Evolutionary conservation across 2,329 filamentous ascomycete genomes (phyloP), one percentile per base, ranked within the genome.

Genomic region (Aspergillus luchuensis): DNA sequence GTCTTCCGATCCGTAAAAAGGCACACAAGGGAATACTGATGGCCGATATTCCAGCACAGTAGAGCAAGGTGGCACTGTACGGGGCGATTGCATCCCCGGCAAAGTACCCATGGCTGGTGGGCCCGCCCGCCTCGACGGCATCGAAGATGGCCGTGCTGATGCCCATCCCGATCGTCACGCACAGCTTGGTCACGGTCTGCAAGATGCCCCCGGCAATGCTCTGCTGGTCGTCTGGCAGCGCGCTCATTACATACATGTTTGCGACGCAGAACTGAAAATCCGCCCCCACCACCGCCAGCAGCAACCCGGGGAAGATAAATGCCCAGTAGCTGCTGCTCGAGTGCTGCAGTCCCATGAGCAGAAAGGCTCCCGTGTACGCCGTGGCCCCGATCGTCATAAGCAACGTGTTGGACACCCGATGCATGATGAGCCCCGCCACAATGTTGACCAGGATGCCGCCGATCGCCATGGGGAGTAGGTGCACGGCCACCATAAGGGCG

Each of bases 171-270:
- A 88, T 75, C 0, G 87, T 87, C 54, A 81, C 81, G 52, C 82
- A 84, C 3, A 90, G 77, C 58, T 87, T 83, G 45, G 85, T 85
- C 21, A 88, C 80, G 2, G 88, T 89, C 71, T 90, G 88, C 68
- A 90, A 87, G 43, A 91, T 85, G 1, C 87, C 87, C 5, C 88
- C 87, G 0, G 87, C 87, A 13, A 90, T 82, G 0, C 85, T 86
- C 66, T 91, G 87, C 64, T 89, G 84, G n/a, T 83, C 78, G 1
- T 78, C 72, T 0, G 87, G 86, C 56, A 90, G 82, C 0, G 85
- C 85, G 4, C 85, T 87, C 80, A 89, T 85, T 57, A 90, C 87
- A 64, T 90, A 90, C 83, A 90, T 88, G 67, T 91, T 90, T 3
- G 85, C 84, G 21, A 90, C 87, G 61, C 89, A 89, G 72, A 90